phyloP scores from a whole-genome alignment of 2,329 filamentous ascomycete species.

The Sarocladium kiliense region DNA sequence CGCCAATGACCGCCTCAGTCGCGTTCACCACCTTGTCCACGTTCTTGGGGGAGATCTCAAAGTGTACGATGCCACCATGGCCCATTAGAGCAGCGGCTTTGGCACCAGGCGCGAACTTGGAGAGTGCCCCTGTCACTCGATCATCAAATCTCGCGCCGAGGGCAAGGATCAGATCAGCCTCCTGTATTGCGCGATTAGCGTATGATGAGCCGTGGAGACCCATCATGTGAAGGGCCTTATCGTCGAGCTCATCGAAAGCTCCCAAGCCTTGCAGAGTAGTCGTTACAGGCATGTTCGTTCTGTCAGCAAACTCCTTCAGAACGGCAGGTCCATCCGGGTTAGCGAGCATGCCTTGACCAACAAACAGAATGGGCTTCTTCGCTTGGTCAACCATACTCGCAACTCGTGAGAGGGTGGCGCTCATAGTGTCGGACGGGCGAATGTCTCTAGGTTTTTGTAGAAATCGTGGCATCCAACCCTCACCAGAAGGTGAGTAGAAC shows the following conservation, averaged over 20 bases:
- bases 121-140: conserved; percentile 72
- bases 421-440: background rate
- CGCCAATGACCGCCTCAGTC: conserved; percentile 56
- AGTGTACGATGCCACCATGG: conserved; percentile 88
- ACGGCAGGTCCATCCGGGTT: conserved; percentile 68
- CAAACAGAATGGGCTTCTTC: conserved; percentile 61
- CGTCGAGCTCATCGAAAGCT: conserved; percentile 79
- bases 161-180: conserved; percentile 84
- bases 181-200: conserved; percentile 91
- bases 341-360: conserved; percentile 75
- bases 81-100: conserved; percentile 72
- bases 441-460: background rate
- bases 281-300: conserved; percentile 80
- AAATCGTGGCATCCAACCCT: background rate
- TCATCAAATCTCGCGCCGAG: conserved; percentile 87
- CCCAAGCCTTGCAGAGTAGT: conserved; percentile 87
- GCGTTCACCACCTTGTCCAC: conserved; percentile 96
- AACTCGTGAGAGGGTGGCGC: background rate
- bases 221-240: conserved; percentile 87
- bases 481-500: background rate
- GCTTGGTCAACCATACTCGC: conserved; percentile 1
- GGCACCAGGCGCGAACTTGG: conserved; percentile 78
- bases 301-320: conserved; percentile 74
- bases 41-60: conserved; percentile 94
- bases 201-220: conserved; percentile 93